Base-by-base conservation (phyloP, 208 protist species). In the Wallacemonas sp. region DNA sequence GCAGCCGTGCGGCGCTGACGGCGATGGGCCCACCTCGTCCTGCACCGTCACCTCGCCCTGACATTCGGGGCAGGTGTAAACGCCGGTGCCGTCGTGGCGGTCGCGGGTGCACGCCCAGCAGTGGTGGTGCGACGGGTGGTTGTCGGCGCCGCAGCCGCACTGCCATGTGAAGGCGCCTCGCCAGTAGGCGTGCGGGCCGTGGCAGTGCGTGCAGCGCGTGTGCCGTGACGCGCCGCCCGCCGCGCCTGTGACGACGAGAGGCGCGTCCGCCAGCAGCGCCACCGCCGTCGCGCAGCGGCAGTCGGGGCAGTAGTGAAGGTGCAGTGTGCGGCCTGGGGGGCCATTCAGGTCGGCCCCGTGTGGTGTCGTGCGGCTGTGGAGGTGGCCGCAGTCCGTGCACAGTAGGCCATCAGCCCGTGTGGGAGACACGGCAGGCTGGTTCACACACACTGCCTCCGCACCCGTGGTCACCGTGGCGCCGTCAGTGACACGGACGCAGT, bases 131-230 rank as follows among this genome's bases (percentile, higher is more conserved):
- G 75, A 15, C 9, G 83, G 74, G 26, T 54, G 46, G 41, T 91
- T 91, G 6, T 6, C 13, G 19, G 71, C 74, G 0, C 87, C 87
- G 37, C 87, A 94, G 15, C 84, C 82, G 74, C 87, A 94, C 2
- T 36, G 24, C 87, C 87, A 94, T 27, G 68, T 71, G 59, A 91
- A 91, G 57, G 30, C 37, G 22, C 64, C 38, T 6, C 48, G 58
- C 26, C 61, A 57, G 59, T 79, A 87, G 19, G 66, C 67, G 4
- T 27, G 50, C 15, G 53, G 53, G 10, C 50, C 24, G n/a, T 24
- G 50, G 50, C 50, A 57, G 30, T 57, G 30, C 19, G 13, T 3
- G 30, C 50, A 57, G 42, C 42, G 42, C 9, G 42, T 22, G 42
- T 19, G 5, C 33, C 22, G 33, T 4, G 27, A 19, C 12, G 50